A percentile compares a stretch with the other conserved stretches of the same genome.
phyloP scores from a whole-genome alignment of 345 rosid genomes.

The Syzygium oleosum region DNA sequence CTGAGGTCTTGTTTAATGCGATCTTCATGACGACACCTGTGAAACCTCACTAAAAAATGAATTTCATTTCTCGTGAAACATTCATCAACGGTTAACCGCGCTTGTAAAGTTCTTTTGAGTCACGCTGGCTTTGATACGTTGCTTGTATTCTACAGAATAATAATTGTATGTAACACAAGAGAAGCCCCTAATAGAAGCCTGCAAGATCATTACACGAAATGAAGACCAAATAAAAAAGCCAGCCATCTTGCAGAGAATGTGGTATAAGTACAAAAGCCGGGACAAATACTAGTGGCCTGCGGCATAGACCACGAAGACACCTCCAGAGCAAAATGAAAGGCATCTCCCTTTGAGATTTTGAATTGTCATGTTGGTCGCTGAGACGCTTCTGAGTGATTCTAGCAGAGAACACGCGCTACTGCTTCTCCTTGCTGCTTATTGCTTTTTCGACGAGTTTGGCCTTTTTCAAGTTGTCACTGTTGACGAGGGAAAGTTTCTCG shows the following conservation, averaged over 20 bases:
- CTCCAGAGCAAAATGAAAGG: too few species aligned
- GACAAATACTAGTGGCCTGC: neutral
- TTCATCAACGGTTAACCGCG: too few species aligned
- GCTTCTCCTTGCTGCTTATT: conserved; percentile 37
- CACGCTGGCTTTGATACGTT: too few species aligned
- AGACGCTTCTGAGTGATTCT: neutral
- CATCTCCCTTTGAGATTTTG: neutral
- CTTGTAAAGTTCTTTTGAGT: too few species aligned
- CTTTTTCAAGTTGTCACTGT: conserved; percentile 56
- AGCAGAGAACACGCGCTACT: neutral
- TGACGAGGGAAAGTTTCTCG: conserved; percentile 59
- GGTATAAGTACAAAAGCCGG: neutral
- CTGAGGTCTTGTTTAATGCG: too few species aligned
- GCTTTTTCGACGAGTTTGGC: conserved; percentile 64
- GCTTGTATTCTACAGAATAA: too few species aligned
- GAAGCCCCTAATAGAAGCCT: too few species aligned
- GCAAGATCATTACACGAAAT: too few species aligned
- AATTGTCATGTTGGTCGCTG: neutral
- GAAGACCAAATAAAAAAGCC: neutral
- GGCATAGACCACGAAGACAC: neutral
- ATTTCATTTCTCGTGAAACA: too few species aligned
- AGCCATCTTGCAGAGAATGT: neutral
- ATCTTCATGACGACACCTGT: too few species aligned
- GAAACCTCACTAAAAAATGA: too few species aligned
- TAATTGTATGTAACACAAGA: too few species aligned